These are phyloP conservation scores for Eragrostis curvula DNA, from an alignment of 176 grass and related monocot species.

Conservation along the genomic window DNA sequence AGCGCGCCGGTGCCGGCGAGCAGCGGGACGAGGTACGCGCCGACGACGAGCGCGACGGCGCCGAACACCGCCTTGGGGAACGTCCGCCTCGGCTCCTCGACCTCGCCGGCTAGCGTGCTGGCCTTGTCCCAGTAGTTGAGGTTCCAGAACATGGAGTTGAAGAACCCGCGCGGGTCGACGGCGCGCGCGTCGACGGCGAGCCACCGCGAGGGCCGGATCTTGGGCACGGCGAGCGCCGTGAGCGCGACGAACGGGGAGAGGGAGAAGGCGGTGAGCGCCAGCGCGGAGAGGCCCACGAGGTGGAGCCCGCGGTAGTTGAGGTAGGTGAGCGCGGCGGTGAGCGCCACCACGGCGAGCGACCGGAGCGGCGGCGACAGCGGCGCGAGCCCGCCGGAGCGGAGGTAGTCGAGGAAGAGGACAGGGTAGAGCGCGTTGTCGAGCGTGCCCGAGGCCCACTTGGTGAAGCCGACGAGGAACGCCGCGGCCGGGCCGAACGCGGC, in stretches of 20 bases:
- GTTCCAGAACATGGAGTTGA: conserved; percentile 99
- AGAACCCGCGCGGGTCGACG: conserved; percentile 62
- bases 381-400: conserved; percentile 38
- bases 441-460: conserved; percentile 88
- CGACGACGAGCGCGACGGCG: conserved; percentile 70
- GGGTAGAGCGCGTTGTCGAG: conserved; percentile 98
- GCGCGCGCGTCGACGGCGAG: conserved; percentile 52
- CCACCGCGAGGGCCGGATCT: conserved; percentile 78
- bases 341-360: conserved; percentile 43
- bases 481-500: conserved; percentile 78
- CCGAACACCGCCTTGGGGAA: conserved; percentile 90
- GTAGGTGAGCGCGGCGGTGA: conserved; percentile 85
- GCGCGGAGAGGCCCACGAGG: conserved; percentile 80
- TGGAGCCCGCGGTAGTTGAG: conserved; percentile 90
- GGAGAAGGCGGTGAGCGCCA: conserved; percentile 83
- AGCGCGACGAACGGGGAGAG: conserved; percentile 90
- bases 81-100: conserved; percentile 61
- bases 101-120: conserved; percentile 88
- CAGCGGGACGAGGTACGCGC: conserved; percentile 77
- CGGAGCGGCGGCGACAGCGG: background rate
- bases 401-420: conserved; percentile 94
- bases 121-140: conserved; percentile 99
- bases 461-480: conserved; percentile 86
- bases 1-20: conserved; percentile 81
- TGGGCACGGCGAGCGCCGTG: conserved; percentile 67